These are phyloP conservation scores for Kurtzmaniella quercitrusa DNA, from an alignment of 1,139 yeast species.

Conservation along the genomic window DNA sequence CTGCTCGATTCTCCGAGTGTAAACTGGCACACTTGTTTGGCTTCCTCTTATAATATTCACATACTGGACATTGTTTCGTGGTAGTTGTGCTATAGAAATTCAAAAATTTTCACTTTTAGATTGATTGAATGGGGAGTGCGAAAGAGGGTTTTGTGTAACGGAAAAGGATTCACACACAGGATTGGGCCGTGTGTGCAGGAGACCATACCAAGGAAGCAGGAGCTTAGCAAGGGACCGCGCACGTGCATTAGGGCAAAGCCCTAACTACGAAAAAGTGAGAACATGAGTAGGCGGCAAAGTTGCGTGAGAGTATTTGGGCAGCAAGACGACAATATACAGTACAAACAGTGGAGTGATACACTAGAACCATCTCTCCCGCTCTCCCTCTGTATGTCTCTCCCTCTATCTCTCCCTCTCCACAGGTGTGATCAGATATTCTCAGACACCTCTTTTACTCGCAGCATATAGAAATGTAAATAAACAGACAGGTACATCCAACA, in stretches of 20 bases:
- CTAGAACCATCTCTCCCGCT: no score
- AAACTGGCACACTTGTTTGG: not conserved
- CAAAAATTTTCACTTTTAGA: constrained; percentile 8
- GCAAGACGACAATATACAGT: no score
- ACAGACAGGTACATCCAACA: not conserved
- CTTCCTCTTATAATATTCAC: constrained; percentile 1
- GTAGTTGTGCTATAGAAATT: constrained; percentile 5
- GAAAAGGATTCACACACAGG: not conserved
- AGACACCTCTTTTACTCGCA: not conserved
- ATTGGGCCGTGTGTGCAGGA: not conserved
- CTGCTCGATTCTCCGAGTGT: not conserved
- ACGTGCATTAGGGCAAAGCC: not conserved
- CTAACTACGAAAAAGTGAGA: not conserved
- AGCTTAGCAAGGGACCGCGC: not conserved
- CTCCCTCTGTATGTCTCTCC: no score
- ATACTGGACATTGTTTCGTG: constrained; percentile 10
- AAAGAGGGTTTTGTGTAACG: constrained; percentile 5
- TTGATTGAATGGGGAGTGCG: constrained; percentile 5
- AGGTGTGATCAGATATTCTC: not conserved
- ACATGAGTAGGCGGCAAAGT: no score
- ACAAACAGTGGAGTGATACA: no score
- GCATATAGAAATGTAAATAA: not conserved
- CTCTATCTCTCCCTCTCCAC: no score
- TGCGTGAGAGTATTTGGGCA: no score
- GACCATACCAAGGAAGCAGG: not conserved